These are phyloP conservation scores for Xanthoceras sorbifolium DNA, from an alignment of 345 rosid species.

Conservation along the genomic window DNA sequence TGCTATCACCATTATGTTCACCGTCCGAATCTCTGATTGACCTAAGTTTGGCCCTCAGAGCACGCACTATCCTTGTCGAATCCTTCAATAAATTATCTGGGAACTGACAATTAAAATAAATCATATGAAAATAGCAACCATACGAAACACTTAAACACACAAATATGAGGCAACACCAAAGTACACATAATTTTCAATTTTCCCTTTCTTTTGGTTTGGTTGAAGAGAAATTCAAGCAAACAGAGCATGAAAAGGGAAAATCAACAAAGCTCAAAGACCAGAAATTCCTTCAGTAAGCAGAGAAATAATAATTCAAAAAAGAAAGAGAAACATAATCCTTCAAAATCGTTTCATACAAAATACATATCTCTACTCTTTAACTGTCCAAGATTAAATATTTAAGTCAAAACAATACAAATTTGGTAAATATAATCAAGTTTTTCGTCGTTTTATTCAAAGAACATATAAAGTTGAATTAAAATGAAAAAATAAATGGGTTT, in stretches of 20 bases:
- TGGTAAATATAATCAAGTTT: neutral
- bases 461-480: too few relatives aligned
- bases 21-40: slow-evolving; percentile 33
- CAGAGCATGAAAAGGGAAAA: neutral
- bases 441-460: neutral
- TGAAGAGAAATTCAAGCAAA: neutral
- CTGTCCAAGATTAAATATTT: too few relatives aligned
- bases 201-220: neutral
- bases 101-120: slow-evolving; percentile 43
- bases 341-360: too few relatives aligned
- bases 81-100: slow-evolving; percentile 83
- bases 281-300: neutral
- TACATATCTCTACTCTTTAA: too few relatives aligned
- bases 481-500: neutral
- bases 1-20: slow-evolving; percentile 33
- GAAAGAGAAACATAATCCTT: too few relatives aligned
- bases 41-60: slow-evolving; percentile 40
- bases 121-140: neutral
- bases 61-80: slow-evolving; percentile 56
- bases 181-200: neutral
- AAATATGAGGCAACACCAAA: too few relatives aligned
- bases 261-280: neutral
- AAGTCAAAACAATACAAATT: neutral
- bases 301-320: neutral
- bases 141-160: neutral